Conservation (phyloP, 495 filamentous ascomycete species). For the Neurospora pannonica region DNA sequence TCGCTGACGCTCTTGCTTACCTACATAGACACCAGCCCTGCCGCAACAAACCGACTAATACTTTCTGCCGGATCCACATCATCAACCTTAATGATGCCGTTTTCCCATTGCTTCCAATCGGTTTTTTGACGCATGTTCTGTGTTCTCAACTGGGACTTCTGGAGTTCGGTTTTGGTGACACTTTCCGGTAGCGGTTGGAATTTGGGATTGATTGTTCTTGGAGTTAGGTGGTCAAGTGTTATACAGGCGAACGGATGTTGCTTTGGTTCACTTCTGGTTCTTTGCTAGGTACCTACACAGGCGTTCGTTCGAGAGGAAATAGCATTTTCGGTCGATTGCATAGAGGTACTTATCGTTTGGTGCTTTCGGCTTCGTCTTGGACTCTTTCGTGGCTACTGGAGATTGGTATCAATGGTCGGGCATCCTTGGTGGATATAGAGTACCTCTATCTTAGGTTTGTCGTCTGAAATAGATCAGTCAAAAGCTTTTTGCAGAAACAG, state of each 20-base stretch:
- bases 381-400: neutral
- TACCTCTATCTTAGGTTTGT: neutral
- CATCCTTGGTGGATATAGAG: neutral
- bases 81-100: neutral
- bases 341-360: too few relatives aligned
- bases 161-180: neutral
- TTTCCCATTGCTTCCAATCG: neutral
- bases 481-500: neutral
- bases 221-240: neutral
- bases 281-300: neutral
- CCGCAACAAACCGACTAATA: neutral
- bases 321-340: neutral
- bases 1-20: neutral
- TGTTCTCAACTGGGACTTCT: neutral
- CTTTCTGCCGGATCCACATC: neutral
- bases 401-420: neutral
- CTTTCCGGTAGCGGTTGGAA: neutral
- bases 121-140: neutral
- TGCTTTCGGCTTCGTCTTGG: neutral
- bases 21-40: neutral
- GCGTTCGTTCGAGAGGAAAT: neutral
- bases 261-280: neutral
- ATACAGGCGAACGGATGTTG: neutral
- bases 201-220: neutral
- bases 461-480: neutral